Percentiles rank a stretch among this genome's conserved stretches.
phyloP scores from a whole-genome alignment of 139 green algal species.

The Diplosphaera chodatii region DNA sequence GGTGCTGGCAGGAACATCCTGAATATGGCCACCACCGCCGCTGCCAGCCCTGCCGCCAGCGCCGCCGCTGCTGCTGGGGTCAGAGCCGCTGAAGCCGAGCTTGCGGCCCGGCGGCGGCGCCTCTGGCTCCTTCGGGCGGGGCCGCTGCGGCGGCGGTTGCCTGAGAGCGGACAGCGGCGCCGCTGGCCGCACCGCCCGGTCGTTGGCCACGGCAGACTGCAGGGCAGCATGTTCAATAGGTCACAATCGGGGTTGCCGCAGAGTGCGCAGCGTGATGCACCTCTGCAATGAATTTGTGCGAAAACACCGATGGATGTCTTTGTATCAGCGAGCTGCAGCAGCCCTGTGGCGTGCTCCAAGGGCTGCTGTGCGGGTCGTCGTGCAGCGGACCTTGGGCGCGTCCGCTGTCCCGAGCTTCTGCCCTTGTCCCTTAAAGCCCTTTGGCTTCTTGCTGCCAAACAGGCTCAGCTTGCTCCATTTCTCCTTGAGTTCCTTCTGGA shows the following conservation, averaged over 20 bases:
- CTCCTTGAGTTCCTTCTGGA: neutral
- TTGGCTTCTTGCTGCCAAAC: conserved; percentile 9
- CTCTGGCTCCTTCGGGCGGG: neutral
- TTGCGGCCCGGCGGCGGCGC: no score
- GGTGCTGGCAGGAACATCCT: neutral
- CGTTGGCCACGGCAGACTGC: neutral
- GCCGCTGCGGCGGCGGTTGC: no score
- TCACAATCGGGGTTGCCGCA: no score
- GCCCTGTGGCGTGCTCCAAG: no score
- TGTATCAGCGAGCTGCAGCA: no score
- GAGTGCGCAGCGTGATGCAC: no score
- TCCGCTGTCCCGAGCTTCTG: conserved; percentile 18
- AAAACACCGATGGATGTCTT: no score
- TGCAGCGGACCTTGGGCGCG: neutral
- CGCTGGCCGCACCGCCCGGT: neutral
- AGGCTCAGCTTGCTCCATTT: conserved; percentile 3
- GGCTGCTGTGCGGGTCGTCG: no score
- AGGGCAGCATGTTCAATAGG: no score
- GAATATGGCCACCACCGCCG: neutral
- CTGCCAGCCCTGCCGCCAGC: neutral
- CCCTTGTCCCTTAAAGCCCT: conserved; percentile 24
- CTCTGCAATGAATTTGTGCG: no score
- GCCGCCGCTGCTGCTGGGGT: neutral
- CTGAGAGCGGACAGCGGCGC: no score
- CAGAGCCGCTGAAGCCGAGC: no score